Evolutionary conservation across 148 eudicot genomes (phyloP), one percentile per base, ranked within the genome.

Genomic region (Camellia japonica): DNA sequence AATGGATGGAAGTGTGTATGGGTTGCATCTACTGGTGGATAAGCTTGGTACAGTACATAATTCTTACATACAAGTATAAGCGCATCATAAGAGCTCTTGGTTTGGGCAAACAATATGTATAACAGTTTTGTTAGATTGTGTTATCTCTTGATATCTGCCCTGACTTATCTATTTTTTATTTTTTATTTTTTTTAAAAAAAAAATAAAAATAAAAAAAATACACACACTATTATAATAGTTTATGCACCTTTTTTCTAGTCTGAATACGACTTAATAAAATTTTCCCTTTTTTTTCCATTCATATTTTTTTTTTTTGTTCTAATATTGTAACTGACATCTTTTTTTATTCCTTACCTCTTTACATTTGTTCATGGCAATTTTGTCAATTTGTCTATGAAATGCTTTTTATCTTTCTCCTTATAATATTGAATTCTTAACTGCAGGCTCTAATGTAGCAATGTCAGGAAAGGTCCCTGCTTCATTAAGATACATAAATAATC

Each of bases 361-460:
- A 30, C 54, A 52, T 43, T 12, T 55, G 47, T 73, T 30, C 47
- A 6, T 19, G 19, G 63, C 4, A 73, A 13, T 38, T 14, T 63
- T 52, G 42, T 30, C 42, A 54, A 46, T 7, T 23, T 30, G 43
- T 15, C 5, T 7, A n/a, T 63, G 38, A 63, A 63, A 63, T 63
- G 76, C 47, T 55, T 19, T 41, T 2, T 51, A 23, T 44, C 14
- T 47, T 18, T 46, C 30, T 69, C 54, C 73, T 44, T 69, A n/a
- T 71, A 1, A 11, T 51, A 71, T 0, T 54, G 1, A 52, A 56
- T 38, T 38, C 18, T 72, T 13, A 55, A 55, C 76, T 73, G 76
- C 76, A 73, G 76, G 76, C 63, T 54, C 44, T 73, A 46, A 73
- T 55, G 62, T 18, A 13, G 47, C 55, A 54, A 73, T 73, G 76